Evolutionary conservation across 139 green algal genomes (phyloP), one percentile per base, ranked within the genome.

Genomic region (Chlorella sp.): DNA sequence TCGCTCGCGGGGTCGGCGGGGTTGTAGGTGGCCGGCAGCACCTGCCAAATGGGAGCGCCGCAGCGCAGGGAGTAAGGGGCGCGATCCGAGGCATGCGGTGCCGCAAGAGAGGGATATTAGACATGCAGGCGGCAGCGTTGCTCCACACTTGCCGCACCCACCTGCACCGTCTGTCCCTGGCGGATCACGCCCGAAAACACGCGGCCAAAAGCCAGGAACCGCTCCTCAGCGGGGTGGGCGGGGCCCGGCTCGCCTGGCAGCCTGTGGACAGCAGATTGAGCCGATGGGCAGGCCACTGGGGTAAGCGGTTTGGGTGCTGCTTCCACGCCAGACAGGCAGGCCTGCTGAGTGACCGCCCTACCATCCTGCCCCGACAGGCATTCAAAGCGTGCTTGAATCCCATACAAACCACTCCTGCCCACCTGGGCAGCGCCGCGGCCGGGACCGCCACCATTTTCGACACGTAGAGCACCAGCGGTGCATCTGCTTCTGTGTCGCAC

Each of bases 381-480:
- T n/a, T n/a, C n/a, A n/a, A n/a, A n/a, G n/a, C n/a, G n/a, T n/a
- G n/a, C n/a, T n/a, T n/a, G n/a, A n/a, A n/a, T n/a, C n/a, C n/a
- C n/a, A n/a, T n/a, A n/a, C n/a, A n/a, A n/a, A n/a, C n/a, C n/a
- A n/a, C n/a, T n/a, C n/a, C n/a, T 0, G 69, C 72, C 4, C 25
- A 79, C 65, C 90, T 85, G 26, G 94, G 95, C 32, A 97, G 80
- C 41, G 91, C 83, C 4, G 65, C 73, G 4, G 89, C 83, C 0
- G 95, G 95, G 36, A 98, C 92, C 16, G 96, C 91, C 47, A 98
- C 88, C 96, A 98, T 98, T 85, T 99, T 99, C 62, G 94, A 97
- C 51, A 99, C 92, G 83, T 97, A 99, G 0, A 97, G 87, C 3
- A 99, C 91, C 36, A 92, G 71, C 0, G 96, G 96, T 5, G 93